Evolutionary conservation across 805 yeast species (phyloP).

Genomic region (baker's yeast (Saccharomyces cerevisiae)): DNA sequence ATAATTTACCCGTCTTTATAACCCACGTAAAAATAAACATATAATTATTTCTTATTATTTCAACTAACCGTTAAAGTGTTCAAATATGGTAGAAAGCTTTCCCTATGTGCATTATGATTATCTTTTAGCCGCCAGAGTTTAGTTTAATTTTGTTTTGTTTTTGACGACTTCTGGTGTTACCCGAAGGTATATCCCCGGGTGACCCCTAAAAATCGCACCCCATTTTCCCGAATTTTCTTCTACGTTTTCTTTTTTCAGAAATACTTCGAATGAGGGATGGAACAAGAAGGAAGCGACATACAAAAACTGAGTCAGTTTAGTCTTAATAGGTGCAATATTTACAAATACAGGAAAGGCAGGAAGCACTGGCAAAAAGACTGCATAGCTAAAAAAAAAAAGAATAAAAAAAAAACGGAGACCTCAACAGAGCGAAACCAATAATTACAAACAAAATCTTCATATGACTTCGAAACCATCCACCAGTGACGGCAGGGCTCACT

Average conservation of each 20-base stretch:
- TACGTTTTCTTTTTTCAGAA: neutral
- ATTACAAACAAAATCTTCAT: neutral
- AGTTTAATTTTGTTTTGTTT: neutral
- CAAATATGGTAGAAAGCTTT: too few species aligned
- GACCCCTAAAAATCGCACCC: neutral
- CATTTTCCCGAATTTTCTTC: neutral
- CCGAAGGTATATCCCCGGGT: neutral
- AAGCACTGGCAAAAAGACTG: neutral
- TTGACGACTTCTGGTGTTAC: neutral
- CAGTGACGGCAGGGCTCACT: neutral
- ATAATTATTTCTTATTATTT: too few species aligned
- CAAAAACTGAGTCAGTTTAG: neutral
- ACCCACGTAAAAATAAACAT: too few species aligned
- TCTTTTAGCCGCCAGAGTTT: neutral
- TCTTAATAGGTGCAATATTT: neutral
- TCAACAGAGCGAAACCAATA: neutral
- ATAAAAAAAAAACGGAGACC: neutral
- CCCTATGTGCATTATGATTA: too few species aligned
- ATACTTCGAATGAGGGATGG: neutral
- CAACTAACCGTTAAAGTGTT: too few species aligned
- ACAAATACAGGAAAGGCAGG: neutral
- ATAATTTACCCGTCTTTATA: too few species aligned
- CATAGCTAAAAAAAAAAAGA: neutral
- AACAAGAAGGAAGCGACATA: neutral
- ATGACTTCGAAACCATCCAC: neutral